Conservation (phyloP, 2,329 filamentous ascomycete species). For the Alternaria viburni region DNA sequence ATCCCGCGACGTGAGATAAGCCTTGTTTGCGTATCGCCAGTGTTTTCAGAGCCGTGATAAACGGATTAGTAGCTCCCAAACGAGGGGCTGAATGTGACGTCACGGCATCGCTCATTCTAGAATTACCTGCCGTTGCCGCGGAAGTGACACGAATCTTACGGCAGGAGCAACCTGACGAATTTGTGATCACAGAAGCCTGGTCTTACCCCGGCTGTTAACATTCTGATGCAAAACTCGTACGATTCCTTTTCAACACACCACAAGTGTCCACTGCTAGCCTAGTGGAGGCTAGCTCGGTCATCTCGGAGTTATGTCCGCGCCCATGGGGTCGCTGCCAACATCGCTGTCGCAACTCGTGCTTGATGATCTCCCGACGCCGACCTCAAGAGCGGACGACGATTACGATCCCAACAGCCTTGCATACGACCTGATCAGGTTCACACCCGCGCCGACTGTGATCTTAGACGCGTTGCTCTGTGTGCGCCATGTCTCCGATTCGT, state of each 20-base stretch:
- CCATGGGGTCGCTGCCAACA: constrained; percentile 12
- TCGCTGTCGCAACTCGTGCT: constrained; percentile 6
- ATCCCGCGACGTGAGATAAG: not conserved
- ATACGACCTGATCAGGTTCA: constrained; percentile 45
- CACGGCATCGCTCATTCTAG: not conserved
- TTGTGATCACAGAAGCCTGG: constrained; percentile 17
- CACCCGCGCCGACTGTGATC: constrained; percentile 48
- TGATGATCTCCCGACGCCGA: constrained; percentile 25
- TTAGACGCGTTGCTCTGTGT: constrained; percentile 61
- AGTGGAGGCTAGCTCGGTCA: constrained; percentile 10
- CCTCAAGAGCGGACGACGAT: constrained; percentile 10
- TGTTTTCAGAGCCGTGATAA: not conserved
- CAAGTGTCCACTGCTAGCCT: constrained; percentile 10
- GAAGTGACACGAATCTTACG: not conserved
- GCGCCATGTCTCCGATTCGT: constrained; percentile 52
- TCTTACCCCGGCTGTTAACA: constrained; percentile 10
- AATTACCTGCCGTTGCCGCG: not conserved
- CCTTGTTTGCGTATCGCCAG: not conserved
- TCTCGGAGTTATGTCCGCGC: constrained; percentile 21
- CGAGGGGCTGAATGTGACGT: constrained; percentile 3
- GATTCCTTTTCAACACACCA: constrained; percentile 18
- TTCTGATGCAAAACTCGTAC: constrained; percentile 29
- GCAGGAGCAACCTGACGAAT: not conserved
- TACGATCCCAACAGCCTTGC: constrained; percentile 13
- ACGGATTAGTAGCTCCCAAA: not conserved